Conservation (phyloP, 2,329 filamentous ascomycete species). For the Penicillium sp. region DNA sequence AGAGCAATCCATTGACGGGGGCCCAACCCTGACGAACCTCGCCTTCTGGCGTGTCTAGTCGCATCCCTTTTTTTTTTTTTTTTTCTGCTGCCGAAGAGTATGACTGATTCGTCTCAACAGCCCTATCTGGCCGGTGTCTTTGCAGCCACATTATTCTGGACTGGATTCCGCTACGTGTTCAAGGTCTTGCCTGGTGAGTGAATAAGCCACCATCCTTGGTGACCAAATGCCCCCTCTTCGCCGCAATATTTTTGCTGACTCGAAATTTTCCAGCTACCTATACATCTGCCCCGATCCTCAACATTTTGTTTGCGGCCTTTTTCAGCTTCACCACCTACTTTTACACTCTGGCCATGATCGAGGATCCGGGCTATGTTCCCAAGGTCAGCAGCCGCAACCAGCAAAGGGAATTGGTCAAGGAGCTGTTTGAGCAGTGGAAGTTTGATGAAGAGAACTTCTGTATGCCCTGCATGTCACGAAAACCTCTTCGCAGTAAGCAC, state of each 20-base stretch:
- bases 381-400: constrained; percentile 84
- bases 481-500: constrained; percentile 89
- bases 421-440: constrained; percentile 75
- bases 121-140: constrained; percentile 94
- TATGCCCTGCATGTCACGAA: constrained; percentile 87
- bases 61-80: no score
- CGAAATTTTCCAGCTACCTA: constrained; percentile 51
- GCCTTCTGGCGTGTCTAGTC: no score
- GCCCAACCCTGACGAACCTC: no score
- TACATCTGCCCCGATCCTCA: constrained; percentile 63
- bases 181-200: constrained; percentile 64
- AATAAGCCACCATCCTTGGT: no score
- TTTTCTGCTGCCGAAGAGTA: no score
- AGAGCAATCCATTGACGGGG: constrained; percentile 25
- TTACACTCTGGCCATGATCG: constrained; percentile 76
- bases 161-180: constrained; percentile 68
- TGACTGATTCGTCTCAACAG: constrained; percentile 38
- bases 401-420: constrained; percentile 82
- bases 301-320: constrained; percentile 64
- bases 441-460: constrained; percentile 96
- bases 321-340: constrained; percentile 72
- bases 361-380: constrained; percentile 88
- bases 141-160: constrained; percentile 75
- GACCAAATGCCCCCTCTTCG: no score
- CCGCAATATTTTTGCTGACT: background rate